Evolutionary conservation across 495 filamentous ascomycete species (phyloP), one percentile per base, ranked within the genome.

Genomic region (Penicillium diatomitis): DNA sequence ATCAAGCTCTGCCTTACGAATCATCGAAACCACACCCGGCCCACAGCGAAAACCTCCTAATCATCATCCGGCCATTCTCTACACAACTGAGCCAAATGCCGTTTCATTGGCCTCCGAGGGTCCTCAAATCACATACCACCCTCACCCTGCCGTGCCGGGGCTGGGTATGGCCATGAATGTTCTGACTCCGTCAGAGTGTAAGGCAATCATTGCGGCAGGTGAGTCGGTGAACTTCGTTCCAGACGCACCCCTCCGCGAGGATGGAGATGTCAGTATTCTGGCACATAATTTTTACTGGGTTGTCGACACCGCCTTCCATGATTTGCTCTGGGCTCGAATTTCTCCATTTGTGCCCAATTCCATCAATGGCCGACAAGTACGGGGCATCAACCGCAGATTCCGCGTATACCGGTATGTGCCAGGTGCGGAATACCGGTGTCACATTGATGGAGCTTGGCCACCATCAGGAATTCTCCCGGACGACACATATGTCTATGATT

Each of bases 261-360:
- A 69, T 44, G 64, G 63, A 6, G 66, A 67, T 36, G 52, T 66
- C 50, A 68, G 64, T 51, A 66, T 69, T 41, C 54, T 69, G 3
- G 66, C 66, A n/a, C 64, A 69, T 56, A 69, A 69, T 50, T 69
- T 69, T 50, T 69, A 69, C 55, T 69, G 66, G 66, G 51, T 69
- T 8, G 56, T 69, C 38, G 66, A 69, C 42, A 62, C 59, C 29
- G 46, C 59, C 11, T 69, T 69, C 60, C 66, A 69, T 41, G 64
- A 69, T 36, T 52, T 62, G n/a, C 64, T 69, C 28, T 69, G 66
- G 66, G 48, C 57, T 2, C 61, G 66, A 0, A 64, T 69, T 12
- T 56, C 61, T 6, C 51, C 57, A 0, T 63, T 62, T 32, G 66
- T 69, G 0, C 66, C 66, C 0, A 53, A 43, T 0, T 55, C 55